Evolutionary conservation across 2,329 filamentous ascomycete species (phyloP), one percentile per base, ranked within the genome.

Genomic region (Parastagonospora nodorum): DNA sequence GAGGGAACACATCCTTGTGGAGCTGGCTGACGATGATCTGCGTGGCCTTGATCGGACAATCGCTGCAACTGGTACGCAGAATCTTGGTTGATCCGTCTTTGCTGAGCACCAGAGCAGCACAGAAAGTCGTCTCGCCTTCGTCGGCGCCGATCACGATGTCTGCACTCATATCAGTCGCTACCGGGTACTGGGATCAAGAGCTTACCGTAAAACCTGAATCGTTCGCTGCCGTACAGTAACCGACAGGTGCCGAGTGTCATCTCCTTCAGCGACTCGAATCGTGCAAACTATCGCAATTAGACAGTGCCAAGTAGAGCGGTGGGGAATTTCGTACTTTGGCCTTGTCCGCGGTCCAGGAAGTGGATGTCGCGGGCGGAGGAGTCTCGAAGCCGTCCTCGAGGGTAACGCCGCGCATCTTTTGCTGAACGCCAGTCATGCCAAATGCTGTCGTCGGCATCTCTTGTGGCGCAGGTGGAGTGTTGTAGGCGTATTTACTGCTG

Each of bases 31-130:
- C 63, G 3, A 70, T 47, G 0, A 40, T 41, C 11, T 57, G 55
- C 2, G 54, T 52, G 1, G 63, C 63, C 53, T 89, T 85, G 27
- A 97, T 87, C 0, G 88, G 91, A 28, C 92, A 84, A 3, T 81
- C 81, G 61, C 84, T 82, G 48, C 96, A 88, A 71, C 94, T 87
- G 32, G 80, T 77, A 45, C 87, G 85, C 52, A 99, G 81, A 14
- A 80, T 79, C 57, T 92, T 90, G 0, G 92, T 92, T 0, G 88
- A 88, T 61, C 84, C 83, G 12, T 88, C 81, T 51, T 88, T 85
- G 74, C 96, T 97, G 35, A 88, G 92, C 59, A 97, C 85, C 69
- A 97, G 97, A 89, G 97, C 96, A 64, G 97, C 88, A 31, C 91
- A 92, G 61, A 90, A 96, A 0, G 90, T 96, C 0, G 42, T 50